A percentile compares a stretch with the other conserved stretches of the same genome.
Conservation (phyloP, 805 yeast species). For the Wickerhamiella parazyma region DNA sequence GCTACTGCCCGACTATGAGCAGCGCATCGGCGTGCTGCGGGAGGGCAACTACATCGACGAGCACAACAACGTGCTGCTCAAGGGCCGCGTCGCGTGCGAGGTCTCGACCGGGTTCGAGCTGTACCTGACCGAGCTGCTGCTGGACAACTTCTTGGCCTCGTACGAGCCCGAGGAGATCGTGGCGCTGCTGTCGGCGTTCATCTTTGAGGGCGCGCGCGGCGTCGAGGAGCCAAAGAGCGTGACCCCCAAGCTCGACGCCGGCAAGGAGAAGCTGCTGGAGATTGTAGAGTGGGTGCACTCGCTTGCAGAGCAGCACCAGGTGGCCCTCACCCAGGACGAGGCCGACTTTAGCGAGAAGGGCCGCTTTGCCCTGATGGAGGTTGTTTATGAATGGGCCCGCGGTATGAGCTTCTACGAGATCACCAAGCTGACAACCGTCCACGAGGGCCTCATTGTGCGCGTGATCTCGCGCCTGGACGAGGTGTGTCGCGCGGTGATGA, state of each 20-base stretch:
- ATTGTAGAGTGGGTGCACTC: constrained; percentile 51
- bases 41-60: constrained; percentile 71
- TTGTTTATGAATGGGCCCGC: constrained; percentile 96
- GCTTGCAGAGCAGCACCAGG: constrained; percentile 54
- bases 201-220: constrained; percentile 72
- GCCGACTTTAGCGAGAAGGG: constrained; percentile 69
- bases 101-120: constrained; percentile 69
- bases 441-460: constrained; percentile 93
- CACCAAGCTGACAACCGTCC: constrained; percentile 76
- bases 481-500: constrained; percentile 84
- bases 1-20: constrained; percentile 85
- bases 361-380: constrained; percentile 82
- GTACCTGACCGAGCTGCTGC: constrained; percentile 78
- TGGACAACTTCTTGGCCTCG: constrained; percentile 85
- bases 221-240: constrained; percentile 51
- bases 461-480: constrained; percentile 92
- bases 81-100: constrained; percentile 32
- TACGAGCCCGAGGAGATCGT: constrained; percentile 94
- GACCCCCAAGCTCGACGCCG: constrained; percentile 68
- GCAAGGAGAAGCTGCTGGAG: constrained; percentile 46
- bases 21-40: constrained; percentile 63
- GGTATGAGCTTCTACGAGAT: constrained; percentile 86
- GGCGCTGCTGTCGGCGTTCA: constrained; percentile 84
- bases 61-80: constrained; percentile 51
- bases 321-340: constrained; percentile 70